These are phyloP conservation scores for Boechera stricta DNA, from an alignment of 345 rosid species.

Conservation along the genomic window DNA sequence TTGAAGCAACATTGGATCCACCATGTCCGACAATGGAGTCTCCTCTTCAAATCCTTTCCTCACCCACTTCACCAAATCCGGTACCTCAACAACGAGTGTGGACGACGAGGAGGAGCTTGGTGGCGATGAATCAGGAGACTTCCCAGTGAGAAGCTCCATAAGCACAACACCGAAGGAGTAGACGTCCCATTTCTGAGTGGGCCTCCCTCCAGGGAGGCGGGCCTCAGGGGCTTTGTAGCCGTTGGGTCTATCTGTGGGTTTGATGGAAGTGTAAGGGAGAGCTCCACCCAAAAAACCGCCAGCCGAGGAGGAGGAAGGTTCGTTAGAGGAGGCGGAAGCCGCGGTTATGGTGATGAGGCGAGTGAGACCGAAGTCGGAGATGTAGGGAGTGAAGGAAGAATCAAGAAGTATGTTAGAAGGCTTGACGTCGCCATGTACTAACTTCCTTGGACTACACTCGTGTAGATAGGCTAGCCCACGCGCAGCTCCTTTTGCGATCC, in stretches of 20 bases:
- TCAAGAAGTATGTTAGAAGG: constrained; percentile 94
- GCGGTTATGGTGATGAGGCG: constrained; percentile 82
- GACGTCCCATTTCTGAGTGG: constrained; percentile 87
- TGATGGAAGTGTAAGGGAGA: constrained; percentile 72
- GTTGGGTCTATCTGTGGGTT: constrained; percentile 57
- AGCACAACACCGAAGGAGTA: constrained; percentile 86
- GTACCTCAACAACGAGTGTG: constrained; percentile 63
- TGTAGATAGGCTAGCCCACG: constrained; percentile 95
- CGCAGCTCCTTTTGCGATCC: constrained; percentile 87
- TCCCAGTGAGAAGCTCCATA: constrained; percentile 87
- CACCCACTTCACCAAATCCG: constrained; percentile 89
- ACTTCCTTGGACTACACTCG: constrained; percentile 95
- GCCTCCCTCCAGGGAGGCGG: constrained; percentile 62
- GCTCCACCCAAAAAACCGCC: constrained; percentile 87
- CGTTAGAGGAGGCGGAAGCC: constrained; percentile 41
- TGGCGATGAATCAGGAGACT: constrained; percentile 85
- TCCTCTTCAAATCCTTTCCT: constrained; percentile 92
- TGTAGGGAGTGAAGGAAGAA: constrained; percentile 71
- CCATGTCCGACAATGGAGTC: constrained; percentile 86
- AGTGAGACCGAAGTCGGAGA: constrained; percentile 88
- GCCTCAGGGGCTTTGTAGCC: constrained; percentile 90
- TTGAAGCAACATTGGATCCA: constrained; percentile 79
- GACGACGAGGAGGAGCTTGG: constrained; percentile 66
- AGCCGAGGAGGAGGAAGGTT: constrained; percentile 44
- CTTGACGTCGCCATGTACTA: constrained; percentile 86